A percentile compares a stretch with the other conserved stretches of the same genome.
Conservation (phyloP, 2,329 filamentous ascomycete genomes). For the Microthyrium microscopicum region DNA sequence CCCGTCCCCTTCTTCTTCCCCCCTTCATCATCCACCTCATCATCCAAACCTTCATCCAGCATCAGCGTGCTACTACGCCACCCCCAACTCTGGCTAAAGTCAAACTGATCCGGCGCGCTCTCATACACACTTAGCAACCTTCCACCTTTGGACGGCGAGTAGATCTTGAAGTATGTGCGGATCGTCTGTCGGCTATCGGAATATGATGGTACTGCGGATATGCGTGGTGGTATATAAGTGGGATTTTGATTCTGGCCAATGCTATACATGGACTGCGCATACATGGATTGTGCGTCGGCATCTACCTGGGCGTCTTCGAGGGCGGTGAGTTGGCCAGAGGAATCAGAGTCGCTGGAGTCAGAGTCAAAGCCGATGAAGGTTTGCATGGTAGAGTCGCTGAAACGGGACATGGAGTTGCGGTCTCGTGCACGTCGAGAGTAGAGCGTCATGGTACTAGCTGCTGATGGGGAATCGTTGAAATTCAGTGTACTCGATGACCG, state of each 20-base stretch:
- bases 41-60: constrained; percentile 28
- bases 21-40: constrained; percentile 12
- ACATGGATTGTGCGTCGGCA: too few species aligned
- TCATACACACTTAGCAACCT: constrained; percentile 42
- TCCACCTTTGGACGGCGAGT: constrained; percentile 40
- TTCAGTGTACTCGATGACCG: too few species aligned
- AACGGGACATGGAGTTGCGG: too few species aligned
- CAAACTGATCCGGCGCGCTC: constrained; percentile 39
- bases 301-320: too few species aligned
- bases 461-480: too few species aligned
- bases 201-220: constrained; percentile 34
- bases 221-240: neutral
- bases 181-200: constrained; percentile 39
- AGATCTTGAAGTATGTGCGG: constrained; percentile 46
- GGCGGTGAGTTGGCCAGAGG: too few species aligned
- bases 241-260: neutral
- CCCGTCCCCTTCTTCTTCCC: constrained; percentile 23
- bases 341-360: too few species aligned
- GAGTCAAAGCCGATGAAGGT: too few species aligned
- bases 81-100: constrained; percentile 43
- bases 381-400: too few species aligned
- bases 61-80: constrained; percentile 45
- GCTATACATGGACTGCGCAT: neutral
- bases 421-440: too few species aligned
- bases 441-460: too few species aligned